phyloP scores from a whole-genome alignment of 306 rosid genomes.

The Vigna trinervia region DNA sequence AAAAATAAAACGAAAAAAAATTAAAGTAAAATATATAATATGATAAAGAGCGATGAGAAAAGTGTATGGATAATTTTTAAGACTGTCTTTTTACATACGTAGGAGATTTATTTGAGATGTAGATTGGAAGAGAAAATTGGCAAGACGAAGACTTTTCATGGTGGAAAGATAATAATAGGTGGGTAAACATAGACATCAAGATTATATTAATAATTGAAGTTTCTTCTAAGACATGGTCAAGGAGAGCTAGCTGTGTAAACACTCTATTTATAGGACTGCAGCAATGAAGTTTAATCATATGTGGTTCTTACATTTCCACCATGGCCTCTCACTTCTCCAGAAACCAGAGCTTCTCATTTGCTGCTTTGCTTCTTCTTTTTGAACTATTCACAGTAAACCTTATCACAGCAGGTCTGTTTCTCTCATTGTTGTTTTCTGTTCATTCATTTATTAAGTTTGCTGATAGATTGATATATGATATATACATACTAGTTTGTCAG shows the following conservation, averaged over 20 bases:
- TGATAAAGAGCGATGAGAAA: not conserved
- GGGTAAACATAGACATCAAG: slow-evolving; percentile 29
- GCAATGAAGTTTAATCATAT: not conserved
- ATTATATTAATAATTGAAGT: slow-evolving; percentile 31
- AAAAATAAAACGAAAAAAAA: not conserved
- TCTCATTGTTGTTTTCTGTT: no score
- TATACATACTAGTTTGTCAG: no score
- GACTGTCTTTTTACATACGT: not conserved
- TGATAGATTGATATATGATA: no score
- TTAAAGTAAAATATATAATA: not conserved
- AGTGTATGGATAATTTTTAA: not conserved
- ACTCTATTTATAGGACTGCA: not conserved
- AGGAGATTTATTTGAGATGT: not conserved
- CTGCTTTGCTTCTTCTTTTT: slow-evolving; percentile 21
- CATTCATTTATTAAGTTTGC: no score
- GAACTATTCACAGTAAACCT: slow-evolving; percentile 22
- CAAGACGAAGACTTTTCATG: slow-evolving; percentile 38
- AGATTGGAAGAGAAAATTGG: slow-evolving; percentile 6
- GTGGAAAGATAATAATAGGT: not conserved
- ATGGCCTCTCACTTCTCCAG: slow-evolving; percentile 30
- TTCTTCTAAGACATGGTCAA: slow-evolving; percentile 4
- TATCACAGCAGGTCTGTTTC: slow-evolving; percentile 28
- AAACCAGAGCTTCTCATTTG: slow-evolving; percentile 13
- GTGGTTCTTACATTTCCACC: not conserved
- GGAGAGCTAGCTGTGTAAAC: not conserved